Conservation (phyloP, 2,329 filamentous ascomycete genomes). For the Parastagonospora nodorum region DNA sequence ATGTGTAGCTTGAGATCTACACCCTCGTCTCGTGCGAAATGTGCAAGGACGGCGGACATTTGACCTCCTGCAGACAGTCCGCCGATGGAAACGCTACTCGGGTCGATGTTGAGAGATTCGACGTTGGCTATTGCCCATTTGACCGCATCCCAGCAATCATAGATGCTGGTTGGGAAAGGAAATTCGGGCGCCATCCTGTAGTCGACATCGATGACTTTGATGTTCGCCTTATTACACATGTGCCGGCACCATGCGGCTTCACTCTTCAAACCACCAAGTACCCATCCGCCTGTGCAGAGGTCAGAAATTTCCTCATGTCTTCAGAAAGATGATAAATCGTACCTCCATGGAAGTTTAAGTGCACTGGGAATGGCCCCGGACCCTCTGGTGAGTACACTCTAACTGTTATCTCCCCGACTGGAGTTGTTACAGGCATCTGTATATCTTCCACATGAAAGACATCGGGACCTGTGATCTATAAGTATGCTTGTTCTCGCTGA, state of each 20-base stretch:
- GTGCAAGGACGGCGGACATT: constrained; percentile 20
- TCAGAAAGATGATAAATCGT: background rate
- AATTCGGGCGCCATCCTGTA: constrained; percentile 59
- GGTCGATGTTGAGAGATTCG: constrained; percentile 13
- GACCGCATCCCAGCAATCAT: constrained; percentile 57
- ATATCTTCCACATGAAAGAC: constrained; percentile 12
- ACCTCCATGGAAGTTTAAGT: constrained; percentile 15
- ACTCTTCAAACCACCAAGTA: constrained; percentile 14
- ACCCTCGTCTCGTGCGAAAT: constrained; percentile 19
- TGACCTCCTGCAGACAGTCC: constrained; percentile 55
- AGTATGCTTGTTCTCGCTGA: too few species aligned
- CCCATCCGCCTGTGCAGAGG: constrained; percentile 11
- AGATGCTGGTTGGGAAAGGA: constrained; percentile 54
- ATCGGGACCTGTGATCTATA: constrained; percentile 6
- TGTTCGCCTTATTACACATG: constrained; percentile 14
- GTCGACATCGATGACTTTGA: constrained; percentile 46
- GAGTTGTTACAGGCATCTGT: constrained; percentile 8
- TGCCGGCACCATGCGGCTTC: constrained; percentile 19
- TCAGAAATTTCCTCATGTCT: background rate
- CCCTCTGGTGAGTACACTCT: constrained; percentile 13
- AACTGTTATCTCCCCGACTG: constrained; percentile 8
- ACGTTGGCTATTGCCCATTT: constrained; percentile 40
- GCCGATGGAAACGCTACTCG: constrained; percentile 47
- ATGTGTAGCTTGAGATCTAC: constrained; percentile 15
- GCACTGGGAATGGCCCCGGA: constrained; percentile 10